These are phyloP conservation scores for Taxillus chinensis DNA, from an alignment of 164 flowering plant species.

Conservation along the genomic window DNA sequence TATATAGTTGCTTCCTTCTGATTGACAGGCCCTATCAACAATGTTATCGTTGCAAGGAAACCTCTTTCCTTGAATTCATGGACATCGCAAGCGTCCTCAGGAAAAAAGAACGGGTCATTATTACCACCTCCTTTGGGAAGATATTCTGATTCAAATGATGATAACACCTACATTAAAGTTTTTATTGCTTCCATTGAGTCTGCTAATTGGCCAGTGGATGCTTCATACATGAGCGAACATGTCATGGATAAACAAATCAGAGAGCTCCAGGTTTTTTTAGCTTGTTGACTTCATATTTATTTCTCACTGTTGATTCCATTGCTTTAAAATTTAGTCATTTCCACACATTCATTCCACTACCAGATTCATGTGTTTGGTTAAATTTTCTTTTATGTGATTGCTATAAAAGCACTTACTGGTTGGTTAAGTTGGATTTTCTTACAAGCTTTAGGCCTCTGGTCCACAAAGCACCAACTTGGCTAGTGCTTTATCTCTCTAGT, in stretches of 20 bases:
- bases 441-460: too few relatives aligned
- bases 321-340: background rate
- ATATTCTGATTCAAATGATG: conserved; percentile 36
- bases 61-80: conserved; percentile 14
- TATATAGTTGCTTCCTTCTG: too few relatives aligned
- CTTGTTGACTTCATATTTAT: background rate
- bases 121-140: conserved; percentile 66
- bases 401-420: too few relatives aligned
- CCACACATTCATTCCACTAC: background rate
- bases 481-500: too few relatives aligned
- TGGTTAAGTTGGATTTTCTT: too few relatives aligned
- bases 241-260: conserved; percentile 43
- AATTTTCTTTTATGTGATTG: background rate
- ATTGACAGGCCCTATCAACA: conserved; percentile 61
- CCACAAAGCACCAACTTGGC: too few relatives aligned
- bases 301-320: background rate
- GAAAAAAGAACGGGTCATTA: conserved; percentile 26
- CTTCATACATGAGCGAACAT: conserved; percentile 28
- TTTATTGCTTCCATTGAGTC: conserved; percentile 17
- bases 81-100: conserved; percentile 20
- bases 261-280: conserved; percentile 53
- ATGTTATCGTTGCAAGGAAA: conserved; percentile 37
- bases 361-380: background rate
- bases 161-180: conserved; percentile 18
- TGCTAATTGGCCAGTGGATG: conserved; percentile 12